Conservation (phyloP, 305 asterid genomes). For the Fraxinus floribunda region DNA sequence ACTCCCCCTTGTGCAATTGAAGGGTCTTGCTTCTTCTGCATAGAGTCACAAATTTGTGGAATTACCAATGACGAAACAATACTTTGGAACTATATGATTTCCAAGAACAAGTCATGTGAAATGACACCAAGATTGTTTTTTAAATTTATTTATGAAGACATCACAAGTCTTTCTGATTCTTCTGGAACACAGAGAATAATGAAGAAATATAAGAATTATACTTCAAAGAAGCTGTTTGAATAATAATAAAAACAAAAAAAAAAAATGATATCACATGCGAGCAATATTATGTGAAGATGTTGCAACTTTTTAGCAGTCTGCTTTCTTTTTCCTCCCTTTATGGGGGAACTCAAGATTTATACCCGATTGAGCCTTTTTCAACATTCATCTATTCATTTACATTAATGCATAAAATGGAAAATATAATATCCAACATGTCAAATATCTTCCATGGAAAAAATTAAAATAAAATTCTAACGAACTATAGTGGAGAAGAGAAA, state of each 20-base stretch:
- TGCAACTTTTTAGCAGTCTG: neutral
- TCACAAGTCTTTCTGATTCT: neutral
- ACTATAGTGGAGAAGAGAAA: neutral
- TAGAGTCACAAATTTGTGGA: neutral
- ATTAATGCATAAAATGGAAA: neutral
- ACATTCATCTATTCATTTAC: neutral
- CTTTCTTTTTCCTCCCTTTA: neutral
- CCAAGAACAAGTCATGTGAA: neutral
- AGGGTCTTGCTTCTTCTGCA: slow-evolving; percentile 72
- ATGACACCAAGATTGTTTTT: neutral
- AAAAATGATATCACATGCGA: neutral
- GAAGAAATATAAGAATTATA: neutral
- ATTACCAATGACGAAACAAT: neutral
- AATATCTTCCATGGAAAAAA: neutral
- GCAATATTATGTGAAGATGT: neutral
- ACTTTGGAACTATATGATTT: neutral
- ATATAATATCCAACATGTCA: neutral
- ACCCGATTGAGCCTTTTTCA: neutral
- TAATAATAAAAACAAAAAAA: neutral
- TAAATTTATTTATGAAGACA: neutral
- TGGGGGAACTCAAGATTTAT: neutral
- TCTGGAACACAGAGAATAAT: neutral
- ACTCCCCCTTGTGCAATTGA: slow-evolving; percentile 38
- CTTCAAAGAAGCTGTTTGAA: neutral
- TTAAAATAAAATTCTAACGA: neutral